A percentile compares a stretch with the other conserved stretches of the same genome.
Evolutionary conservation across 306 rosid genomes (phyloP).

Genomic region (Inga oerstediana): DNA sequence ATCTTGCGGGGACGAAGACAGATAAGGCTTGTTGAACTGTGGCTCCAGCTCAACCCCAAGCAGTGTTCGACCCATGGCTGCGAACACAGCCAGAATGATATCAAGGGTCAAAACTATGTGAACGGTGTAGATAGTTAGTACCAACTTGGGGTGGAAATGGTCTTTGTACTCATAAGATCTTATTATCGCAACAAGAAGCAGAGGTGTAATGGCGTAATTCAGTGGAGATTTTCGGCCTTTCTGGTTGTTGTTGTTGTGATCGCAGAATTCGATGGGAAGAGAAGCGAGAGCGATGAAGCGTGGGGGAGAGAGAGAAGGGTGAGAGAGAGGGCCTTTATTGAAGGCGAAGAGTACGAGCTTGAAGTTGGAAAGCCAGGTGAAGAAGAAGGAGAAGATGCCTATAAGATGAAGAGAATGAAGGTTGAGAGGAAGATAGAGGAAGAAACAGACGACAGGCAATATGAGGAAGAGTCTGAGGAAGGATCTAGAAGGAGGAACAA

Average conservation of each 20-base stretch:
- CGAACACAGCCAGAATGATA: conserved; percentile 27
- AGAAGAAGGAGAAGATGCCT: conserved; percentile 40
- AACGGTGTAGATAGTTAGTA: conserved; percentile 11
- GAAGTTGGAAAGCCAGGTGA: conserved; percentile 49
- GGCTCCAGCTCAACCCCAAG: conserved; percentile 49
- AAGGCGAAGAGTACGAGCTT: conserved; percentile 51
- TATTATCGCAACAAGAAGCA: conserved; percentile 5
- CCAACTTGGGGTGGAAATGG: conserved; percentile 34
- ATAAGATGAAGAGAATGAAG: conserved; percentile 37
- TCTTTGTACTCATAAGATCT: neutral
- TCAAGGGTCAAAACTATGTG: conserved; percentile 46
- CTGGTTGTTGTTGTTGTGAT: neutral
- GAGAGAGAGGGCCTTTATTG: conserved; percentile 42
- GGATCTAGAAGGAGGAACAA: conserved; percentile 9
- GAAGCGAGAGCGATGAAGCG: too few species aligned
- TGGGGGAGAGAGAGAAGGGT: neutral
- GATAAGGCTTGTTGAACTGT: conserved; percentile 51
- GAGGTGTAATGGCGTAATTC: conserved; percentile 16
- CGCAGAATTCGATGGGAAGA: too few species aligned
- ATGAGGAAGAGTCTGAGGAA: neutral
- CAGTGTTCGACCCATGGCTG: conserved; percentile 27
- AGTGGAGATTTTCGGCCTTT: neutral
- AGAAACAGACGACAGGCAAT: too few species aligned
- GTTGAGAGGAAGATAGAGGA: conserved; percentile 36
- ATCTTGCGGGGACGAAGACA: conserved; percentile 53